Base-by-base conservation (phyloP, 1,284 basidiomycete genomes). In the Meripilus lineatus region DNA sequence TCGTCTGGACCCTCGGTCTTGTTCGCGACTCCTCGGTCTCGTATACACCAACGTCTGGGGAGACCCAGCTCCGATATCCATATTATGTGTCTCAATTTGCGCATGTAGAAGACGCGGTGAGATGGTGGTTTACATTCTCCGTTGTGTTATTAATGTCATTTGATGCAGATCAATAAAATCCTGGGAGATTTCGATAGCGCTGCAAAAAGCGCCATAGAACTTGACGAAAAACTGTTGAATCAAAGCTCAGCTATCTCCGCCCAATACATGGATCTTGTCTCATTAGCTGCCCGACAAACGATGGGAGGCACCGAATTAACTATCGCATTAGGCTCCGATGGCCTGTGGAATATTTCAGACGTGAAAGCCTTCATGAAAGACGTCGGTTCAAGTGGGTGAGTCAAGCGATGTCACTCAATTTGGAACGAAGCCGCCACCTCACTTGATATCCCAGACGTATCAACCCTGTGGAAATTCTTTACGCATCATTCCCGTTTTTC, bases 381-480 rank as follows among this genome's bases (percentile, higher is more conserved):
- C 51, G 57, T 65, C 13, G 68, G 68, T 1, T 49, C 10, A 21
- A 14, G 41, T 23, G 22, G n/a, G 38, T 45, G 10, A 40, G 10
- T 38, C n/a, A n/a, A n/a, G n/a, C n/a, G n/a, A 6, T 14, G 4
- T 3, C 38, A 32, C 28, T 48, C 6, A 5, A 14, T 38, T n/a
- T n/a, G n/a, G n/a, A n/a, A n/a, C n/a, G n/a, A n/a, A n/a, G n/a
- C n/a, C n/a, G n/a, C n/a, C n/a, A n/a, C n/a, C n/a, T n/a, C n/a
- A n/a, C n/a, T n/a, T n/a, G n/a, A n/a, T n/a, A n/a, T n/a, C n/a
- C 45, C 13, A 57, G 57, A 20, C 63, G 69, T 6, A 61, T 68
- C 6, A 75, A 71, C 45, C 68, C 74, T 2, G 69, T 74, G 7
- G 73, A 77, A 41, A 63, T 63, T 2, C 54, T 77, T 7, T 75